Conservation (phyloP, 192 early-diverging fungal species). For the Coemansia erecta region DNA sequence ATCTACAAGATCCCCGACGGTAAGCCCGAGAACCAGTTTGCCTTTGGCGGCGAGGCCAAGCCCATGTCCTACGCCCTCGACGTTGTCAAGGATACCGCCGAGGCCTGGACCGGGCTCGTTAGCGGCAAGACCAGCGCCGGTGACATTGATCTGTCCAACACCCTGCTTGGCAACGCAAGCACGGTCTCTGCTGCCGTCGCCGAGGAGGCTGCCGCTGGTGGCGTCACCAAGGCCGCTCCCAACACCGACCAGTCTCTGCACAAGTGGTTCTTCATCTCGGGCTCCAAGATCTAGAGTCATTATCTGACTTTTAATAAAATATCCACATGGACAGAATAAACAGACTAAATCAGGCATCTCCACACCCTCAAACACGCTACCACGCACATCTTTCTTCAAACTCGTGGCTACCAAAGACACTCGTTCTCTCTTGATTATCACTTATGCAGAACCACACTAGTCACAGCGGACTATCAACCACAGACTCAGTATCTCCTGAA, state of each 20-base stretch:
- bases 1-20: constrained; percentile 99
- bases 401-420: background rate
- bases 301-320: background rate
- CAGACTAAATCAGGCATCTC: too few relatives aligned
- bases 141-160: constrained; percentile 68
- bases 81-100: constrained; percentile 87
- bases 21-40: constrained; percentile 99
- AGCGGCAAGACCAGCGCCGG: constrained; percentile 69
- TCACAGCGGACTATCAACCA: too few relatives aligned
- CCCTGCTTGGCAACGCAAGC: constrained; percentile 73
- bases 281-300: constrained; percentile 57
- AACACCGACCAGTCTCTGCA: constrained; percentile 61
- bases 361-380: too few relatives aligned
- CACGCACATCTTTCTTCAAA: background rate
- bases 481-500: too few relatives aligned
- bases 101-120: constrained; percentile 90
- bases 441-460: too few relatives aligned
- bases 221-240: constrained; percentile 38
- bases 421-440: background rate
- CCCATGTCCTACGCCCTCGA: constrained; percentile 84
- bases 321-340: background rate
- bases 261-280: constrained; percentile 99
- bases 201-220: constrained; percentile 57
- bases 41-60: constrained; percentile 88
- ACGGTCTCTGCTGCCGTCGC: constrained; percentile 60